These are phyloP conservation scores for Epichloe elymi DNA, from an alignment of 2,329 filamentous ascomycete genomes.

Conservation along the genomic window DNA sequence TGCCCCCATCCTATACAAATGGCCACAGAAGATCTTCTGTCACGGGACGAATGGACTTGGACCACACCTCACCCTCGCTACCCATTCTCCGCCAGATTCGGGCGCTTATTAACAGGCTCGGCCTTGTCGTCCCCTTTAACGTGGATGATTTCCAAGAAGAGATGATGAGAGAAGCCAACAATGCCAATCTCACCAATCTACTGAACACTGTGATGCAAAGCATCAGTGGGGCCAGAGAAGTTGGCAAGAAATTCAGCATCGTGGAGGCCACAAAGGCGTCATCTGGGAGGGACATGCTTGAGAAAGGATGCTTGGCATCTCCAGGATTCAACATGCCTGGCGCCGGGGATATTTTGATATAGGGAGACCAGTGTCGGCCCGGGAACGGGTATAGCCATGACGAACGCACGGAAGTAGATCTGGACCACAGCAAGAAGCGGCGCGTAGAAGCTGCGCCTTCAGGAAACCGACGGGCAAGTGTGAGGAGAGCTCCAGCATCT, in stretches of 20 bases:
- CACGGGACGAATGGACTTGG: conserved; percentile 20
- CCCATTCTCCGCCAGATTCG: conserved; percentile 78
- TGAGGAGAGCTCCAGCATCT: too few species aligned
- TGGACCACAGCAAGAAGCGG: neutral
- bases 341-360: conserved; percentile 21
- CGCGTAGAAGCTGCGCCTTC: neutral
- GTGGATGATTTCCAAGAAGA: conserved; percentile 53
- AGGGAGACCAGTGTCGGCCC: conserved; percentile 2
- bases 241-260: conserved; percentile 60
- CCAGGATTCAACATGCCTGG: conserved; percentile 14
- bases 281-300: conserved; percentile 8
- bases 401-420: neutral
- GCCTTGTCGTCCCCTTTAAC: conserved; percentile 64
- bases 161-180: conserved; percentile 65
- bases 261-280: conserved; percentile 31
- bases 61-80: conserved; percentile 41
- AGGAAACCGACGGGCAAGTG: too few species aligned
- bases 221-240: conserved; percentile 54
- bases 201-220: conserved; percentile 64
- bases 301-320: conserved; percentile 11
- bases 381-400: neutral
- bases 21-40: conserved; percentile 30
- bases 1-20: conserved; percentile 53
- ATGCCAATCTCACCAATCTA: conserved; percentile 66
- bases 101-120: conserved; percentile 70